These are phyloP conservation scores for Lanzia echinophila DNA, from an alignment of 2,329 filamentous ascomycete species.

Conservation along the genomic window DNA sequence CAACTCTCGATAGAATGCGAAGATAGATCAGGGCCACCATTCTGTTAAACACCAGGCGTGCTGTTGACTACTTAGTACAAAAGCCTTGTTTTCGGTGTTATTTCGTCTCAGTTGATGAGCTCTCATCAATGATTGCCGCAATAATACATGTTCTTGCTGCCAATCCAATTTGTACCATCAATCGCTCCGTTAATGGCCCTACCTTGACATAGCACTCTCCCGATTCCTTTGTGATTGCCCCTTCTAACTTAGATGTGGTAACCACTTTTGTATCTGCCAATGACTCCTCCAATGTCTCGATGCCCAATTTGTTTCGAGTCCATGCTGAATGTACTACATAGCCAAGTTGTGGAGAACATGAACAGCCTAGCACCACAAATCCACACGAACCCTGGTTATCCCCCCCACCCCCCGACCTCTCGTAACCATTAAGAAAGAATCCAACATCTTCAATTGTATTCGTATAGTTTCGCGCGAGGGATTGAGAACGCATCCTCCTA, in stretches of 20 bases:
- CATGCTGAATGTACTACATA: too few relatives aligned
- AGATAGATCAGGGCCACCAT: not conserved
- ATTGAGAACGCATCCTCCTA: too few relatives aligned
- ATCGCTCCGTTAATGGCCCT: too few relatives aligned
- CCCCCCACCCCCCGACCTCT: too few relatives aligned
- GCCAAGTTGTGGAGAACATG: too few relatives aligned
- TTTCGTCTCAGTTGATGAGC: not conserved
- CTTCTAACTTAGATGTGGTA: not conserved
- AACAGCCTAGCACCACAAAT: too few relatives aligned
- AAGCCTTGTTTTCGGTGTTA: slow-evolving; percentile 1
- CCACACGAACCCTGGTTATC: too few relatives aligned
- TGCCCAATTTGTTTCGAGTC: not conserved
- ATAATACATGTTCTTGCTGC: not conserved
- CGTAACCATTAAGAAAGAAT: too few relatives aligned
- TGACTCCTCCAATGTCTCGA: not conserved
- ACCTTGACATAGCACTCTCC: not conserved
- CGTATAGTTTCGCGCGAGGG: too few relatives aligned
- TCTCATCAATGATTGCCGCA: not conserved
- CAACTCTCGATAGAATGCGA: not conserved
- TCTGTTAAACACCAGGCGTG: not conserved
- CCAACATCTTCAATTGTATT: too few relatives aligned
- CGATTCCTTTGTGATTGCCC: not conserved
- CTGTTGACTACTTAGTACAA: not conserved
- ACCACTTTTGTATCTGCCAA: not conserved
- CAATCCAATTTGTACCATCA: too few relatives aligned